Base-by-base conservation (phyloP, 2,329 filamentous ascomycete genomes). In the Beauveria caledonica region DNA sequence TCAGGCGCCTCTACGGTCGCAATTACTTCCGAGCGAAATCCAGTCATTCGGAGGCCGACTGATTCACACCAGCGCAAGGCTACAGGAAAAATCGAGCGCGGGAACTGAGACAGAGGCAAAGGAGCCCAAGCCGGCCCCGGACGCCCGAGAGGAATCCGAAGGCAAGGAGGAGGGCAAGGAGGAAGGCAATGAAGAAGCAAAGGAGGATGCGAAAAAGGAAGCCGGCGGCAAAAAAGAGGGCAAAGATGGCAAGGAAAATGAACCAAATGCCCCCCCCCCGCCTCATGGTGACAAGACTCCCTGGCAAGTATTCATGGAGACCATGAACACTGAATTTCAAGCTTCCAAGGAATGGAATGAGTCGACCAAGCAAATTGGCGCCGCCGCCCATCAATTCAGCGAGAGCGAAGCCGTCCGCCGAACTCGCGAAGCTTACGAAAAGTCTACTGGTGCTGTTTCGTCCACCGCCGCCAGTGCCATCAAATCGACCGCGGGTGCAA, bases 291-390 rank as follows among this genome's bases (percentile, higher is more conserved):
- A 96, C 78, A 99, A 99, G 80, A 94, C 93, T 3, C 94, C 94
- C 58, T 97, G 94, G 92, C 91, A 97, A 73, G 94, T 99, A 36
- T 99, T 99, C 78, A 90, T 90, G 70, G 94, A 99, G 71, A 99
- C 94, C n/a, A 85, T 99, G 76, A 86, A 90, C 73, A 83, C 81
- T 61, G 94, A 99, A 76, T 96, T 99, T 77, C 92, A 97, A 74
- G 89, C 91, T 57, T 97, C 92, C 17, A 96, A 97, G 72, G 94
- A 99, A 74, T 99, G 94, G 94, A 96, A 99, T 70, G 94, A 99
- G 71, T 96, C 91, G 48, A 99, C 93, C 46, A 97, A 99, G 78
- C 90, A 94, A 66, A 83, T 99, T 46, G 89, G 90, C 19, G 90
- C 90, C 53, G 90, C 89, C 6, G 91, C 93, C 19, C 88, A 96